A percentile compares a stretch with the other conserved stretches of the same genome.
Conservation (phyloP, 1,284 basidiomycete genomes). For the Omphalotus olearius region DNA sequence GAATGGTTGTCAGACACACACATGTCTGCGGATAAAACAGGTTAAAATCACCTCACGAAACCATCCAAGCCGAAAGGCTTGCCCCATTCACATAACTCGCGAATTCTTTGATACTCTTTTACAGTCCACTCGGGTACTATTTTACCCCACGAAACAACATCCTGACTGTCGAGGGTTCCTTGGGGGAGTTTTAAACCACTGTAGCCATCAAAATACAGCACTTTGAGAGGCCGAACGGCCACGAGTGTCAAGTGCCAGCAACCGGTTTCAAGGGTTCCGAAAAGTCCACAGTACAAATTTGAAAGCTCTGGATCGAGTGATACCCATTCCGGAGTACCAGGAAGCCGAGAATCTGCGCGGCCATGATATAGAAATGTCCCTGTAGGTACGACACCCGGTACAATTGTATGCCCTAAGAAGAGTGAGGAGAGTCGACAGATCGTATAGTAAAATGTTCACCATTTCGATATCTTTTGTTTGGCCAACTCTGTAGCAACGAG, state of each 20-base stretch:
- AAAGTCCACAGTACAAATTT: constrained; percentile 26
- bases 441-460: constrained; percentile 24
- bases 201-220: constrained; percentile 39
- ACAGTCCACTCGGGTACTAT: constrained; percentile 18
- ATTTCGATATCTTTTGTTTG: constrained; percentile 45
- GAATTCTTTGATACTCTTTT: constrained; percentile 24
- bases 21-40: not conserved
- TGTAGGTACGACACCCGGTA: constrained; percentile 27
- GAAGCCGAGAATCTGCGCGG: constrained; percentile 19
- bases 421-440: not conserved
- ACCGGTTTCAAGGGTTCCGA: constrained; percentile 12
- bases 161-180: constrained; percentile 30
- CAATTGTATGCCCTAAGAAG: constrained; percentile 29
- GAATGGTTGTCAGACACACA: not conserved
- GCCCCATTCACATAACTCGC: not conserved
- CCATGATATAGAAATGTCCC: constrained; percentile 36
- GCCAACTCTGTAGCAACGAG: constrained; percentile 45
- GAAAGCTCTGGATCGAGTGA: constrained; percentile 38
- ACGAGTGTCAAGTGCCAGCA: constrained; percentile 34
- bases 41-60: constrained; percentile 4
- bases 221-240: constrained; percentile 28
- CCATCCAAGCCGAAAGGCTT: constrained; percentile 1
- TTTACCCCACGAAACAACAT: constrained; percentile 26
- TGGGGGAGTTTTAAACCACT: constrained; percentile 29
- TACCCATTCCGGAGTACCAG: constrained; percentile 33